phyloP scores from a whole-genome alignment of 179 eudicot genomes.

The Actinidia arguta region DNA sequence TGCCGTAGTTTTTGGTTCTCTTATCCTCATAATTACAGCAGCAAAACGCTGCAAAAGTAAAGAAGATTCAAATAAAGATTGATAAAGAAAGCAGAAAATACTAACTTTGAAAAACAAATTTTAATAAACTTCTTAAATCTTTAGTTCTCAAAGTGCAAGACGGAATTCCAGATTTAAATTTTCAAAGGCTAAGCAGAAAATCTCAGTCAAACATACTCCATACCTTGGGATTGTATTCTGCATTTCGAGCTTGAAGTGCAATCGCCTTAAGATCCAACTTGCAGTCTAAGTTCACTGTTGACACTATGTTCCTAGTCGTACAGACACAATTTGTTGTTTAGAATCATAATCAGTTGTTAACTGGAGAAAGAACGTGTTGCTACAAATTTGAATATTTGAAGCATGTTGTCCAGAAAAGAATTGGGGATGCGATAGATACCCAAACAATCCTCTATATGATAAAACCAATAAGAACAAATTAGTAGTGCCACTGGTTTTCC shows the following conservation, averaged over 20 bases:
- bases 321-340: conserved; percentile 6
- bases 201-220: not conserved
- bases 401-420: not conserved
- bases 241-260: conserved; percentile 93
- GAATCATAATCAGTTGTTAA: not conserved
- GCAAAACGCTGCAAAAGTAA: conserved; percentile 78
- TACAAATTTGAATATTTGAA: not conserved
- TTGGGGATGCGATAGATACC: not conserved
- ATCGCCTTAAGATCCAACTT: conserved; percentile 89
- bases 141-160: not conserved
- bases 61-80: not conserved
- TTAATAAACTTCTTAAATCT: not conserved
- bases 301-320: conserved; percentile 73
- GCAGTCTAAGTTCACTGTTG: conserved; percentile 92
- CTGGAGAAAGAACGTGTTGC: not conserved
- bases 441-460: not conserved
- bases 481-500: not conserved
- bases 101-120: not conserved
- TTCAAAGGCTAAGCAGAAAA: not conserved
- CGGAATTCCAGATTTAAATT: not conserved
- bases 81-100: not conserved
- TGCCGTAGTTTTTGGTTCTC: conserved; percentile 95
- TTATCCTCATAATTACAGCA: conserved; percentile 93
- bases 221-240: conserved; percentile 95
- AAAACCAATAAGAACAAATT: not conserved